A percentile compares a stretch with the other conserved stretches of the same genome.
These are phyloP conservation scores for Scheffersomyces stambukii DNA, from an alignment of 1,139 yeast genomes.

Conservation along the genomic window DNA sequence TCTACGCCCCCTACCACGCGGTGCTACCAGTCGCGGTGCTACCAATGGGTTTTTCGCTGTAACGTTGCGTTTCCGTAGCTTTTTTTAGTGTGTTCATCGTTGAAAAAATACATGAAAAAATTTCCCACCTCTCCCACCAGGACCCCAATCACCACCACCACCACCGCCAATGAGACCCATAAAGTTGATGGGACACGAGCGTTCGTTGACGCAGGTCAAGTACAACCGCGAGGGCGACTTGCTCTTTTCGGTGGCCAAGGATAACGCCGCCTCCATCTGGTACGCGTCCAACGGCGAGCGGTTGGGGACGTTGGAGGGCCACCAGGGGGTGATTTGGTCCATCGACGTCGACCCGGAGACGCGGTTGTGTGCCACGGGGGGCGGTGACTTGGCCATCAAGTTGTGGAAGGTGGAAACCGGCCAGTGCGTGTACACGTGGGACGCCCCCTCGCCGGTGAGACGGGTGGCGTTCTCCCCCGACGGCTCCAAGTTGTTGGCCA, in stretches of 20 bases:
- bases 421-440: conserved; percentile 69
- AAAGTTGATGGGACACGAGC: conserved; percentile 74
- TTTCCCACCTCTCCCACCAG: background rate
- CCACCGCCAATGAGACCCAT: conserved; percentile 41
- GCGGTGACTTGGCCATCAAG: conserved; percentile 84
- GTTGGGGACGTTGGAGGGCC: conserved; percentile 83
- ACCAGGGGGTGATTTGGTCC: conserved; percentile 93
- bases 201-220: conserved; percentile 87
- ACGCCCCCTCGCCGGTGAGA: conserved; percentile 80
- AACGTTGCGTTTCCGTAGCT: too few species aligned
- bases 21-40: too few species aligned
- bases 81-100: conserved; percentile 6
- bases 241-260: conserved; percentile 89
- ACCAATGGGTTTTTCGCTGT: too few species aligned
- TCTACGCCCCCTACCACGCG: too few species aligned
- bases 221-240: conserved; percentile 95
- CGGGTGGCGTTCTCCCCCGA: conserved; percentile 84
- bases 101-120: conserved; percentile 1
- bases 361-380: conserved; percentile 75
- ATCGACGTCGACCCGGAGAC: conserved; percentile 78
- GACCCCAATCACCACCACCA: conserved; percentile 1
- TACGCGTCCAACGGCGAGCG: conserved; percentile 95
- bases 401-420: conserved; percentile 87
- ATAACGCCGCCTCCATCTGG: conserved; percentile 87
- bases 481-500: conserved; percentile 63